phyloP scores from a whole-genome alignment of 2,329 filamentous ascomycete species.

The Rachicladosporium sp. region DNA sequence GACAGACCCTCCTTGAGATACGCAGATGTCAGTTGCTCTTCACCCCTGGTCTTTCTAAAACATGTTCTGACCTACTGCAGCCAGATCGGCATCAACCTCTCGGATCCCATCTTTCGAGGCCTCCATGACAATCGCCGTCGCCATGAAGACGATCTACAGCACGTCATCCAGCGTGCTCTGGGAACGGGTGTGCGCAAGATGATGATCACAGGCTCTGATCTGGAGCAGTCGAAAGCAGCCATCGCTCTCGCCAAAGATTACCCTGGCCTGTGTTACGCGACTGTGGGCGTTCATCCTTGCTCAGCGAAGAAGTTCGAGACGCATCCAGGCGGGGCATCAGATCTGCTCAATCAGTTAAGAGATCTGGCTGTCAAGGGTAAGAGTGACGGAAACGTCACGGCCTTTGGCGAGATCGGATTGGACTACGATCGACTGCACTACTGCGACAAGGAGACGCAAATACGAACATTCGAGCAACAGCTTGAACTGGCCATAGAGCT shows the following conservation, averaged over 20 bases:
- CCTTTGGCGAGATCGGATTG: slow-evolving; percentile 89
- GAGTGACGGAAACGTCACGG: slow-evolving; percentile 49
- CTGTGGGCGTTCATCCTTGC: slow-evolving; percentile 89
- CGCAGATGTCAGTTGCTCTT: slow-evolving; percentile 30
- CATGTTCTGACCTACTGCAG: slow-evolving; percentile 6
- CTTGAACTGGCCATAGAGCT: slow-evolving; percentile 64
- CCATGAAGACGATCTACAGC: slow-evolving; percentile 61
- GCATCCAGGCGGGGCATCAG: slow-evolving; percentile 44
- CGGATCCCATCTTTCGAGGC: slow-evolving; percentile 81
- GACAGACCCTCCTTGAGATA: slow-evolving; percentile 23
- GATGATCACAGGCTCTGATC: slow-evolving; percentile 84
- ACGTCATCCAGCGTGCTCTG: slow-evolving; percentile 65
- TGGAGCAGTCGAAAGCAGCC: slow-evolving; percentile 64
- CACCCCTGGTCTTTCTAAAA: slow-evolving; percentile 2
- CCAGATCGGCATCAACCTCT: slow-evolving; percentile 85
- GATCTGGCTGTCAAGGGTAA: slow-evolving; percentile 51
- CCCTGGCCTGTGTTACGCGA: slow-evolving; percentile 72
- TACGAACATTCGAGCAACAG: slow-evolving; percentile 75
- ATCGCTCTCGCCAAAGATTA: slow-evolving; percentile 61
- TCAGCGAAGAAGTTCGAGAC: slow-evolving; percentile 66
- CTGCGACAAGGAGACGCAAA: slow-evolving; percentile 64
- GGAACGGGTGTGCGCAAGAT: slow-evolving; percentile 76
- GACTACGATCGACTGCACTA: slow-evolving; percentile 89
- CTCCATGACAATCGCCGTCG: slow-evolving; percentile 67
- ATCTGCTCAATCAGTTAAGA: slow-evolving; percentile 47